Conservation (phyloP, 1,139 yeast genomes). For the Scheffersomyces titani region DNA sequence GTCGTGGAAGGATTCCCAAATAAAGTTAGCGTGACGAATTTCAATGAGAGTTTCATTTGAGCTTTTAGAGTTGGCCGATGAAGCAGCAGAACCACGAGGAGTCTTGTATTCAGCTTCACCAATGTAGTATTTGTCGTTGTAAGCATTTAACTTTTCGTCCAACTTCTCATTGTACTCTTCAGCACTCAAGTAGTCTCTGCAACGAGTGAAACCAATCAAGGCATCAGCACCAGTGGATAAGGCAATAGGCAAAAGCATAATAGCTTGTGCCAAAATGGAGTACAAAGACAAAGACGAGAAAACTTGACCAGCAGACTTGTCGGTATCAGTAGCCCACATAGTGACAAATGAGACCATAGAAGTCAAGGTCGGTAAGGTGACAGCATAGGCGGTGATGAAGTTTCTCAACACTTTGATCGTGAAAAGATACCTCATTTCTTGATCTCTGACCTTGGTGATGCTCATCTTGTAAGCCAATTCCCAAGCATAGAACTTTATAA, state of each 20-base stretch:
- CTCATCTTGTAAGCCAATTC: slow-evolving; percentile 44
- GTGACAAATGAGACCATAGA: slow-evolving; percentile 34
- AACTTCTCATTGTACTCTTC: slow-evolving; percentile 33
- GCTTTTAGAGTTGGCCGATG: not conserved
- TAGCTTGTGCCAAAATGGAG: slow-evolving; percentile 51
- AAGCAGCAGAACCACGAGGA: not conserved
- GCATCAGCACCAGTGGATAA: slow-evolving; percentile 58
- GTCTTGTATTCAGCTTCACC: slow-evolving; percentile 10
- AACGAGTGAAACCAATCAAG: slow-evolving; percentile 49
- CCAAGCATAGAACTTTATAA: slow-evolving; percentile 52
- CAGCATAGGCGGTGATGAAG: slow-evolving; percentile 49
- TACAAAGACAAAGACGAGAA: slow-evolving; percentile 55
- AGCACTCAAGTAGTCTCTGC: slow-evolving; percentile 43
- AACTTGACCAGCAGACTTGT: slow-evolving; percentile 42
- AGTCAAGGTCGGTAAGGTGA: slow-evolving; percentile 25
- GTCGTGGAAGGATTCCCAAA: slow-evolving; percentile 38
- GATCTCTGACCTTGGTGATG: slow-evolving; percentile 35
- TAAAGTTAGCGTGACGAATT: slow-evolving; percentile 32
- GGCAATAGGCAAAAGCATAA: slow-evolving; percentile 56
- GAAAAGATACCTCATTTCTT: slow-evolving; percentile 44
- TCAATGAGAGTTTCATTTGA: slow-evolving; percentile 19
- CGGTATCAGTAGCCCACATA: slow-evolving; percentile 40
- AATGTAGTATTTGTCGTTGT: slow-evolving; percentile 17
- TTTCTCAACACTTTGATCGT: slow-evolving; percentile 47
- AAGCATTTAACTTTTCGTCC: slow-evolving; percentile 16